Evolutionary conservation across 1,284 basidiomycete species (phyloP).

Genomic region (Mycena citricolor): DNA sequence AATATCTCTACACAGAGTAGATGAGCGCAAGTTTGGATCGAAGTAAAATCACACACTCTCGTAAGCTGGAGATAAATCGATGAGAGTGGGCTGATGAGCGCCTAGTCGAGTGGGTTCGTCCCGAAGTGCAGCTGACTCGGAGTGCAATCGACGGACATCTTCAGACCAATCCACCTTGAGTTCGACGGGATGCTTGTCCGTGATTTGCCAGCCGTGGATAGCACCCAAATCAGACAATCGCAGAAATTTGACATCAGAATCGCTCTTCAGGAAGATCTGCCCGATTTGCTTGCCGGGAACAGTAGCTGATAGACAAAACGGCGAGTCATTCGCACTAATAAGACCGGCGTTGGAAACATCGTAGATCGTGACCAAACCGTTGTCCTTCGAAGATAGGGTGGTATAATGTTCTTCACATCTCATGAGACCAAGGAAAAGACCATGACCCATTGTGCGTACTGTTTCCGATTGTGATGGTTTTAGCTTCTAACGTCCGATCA

Average conservation of each 20-base stretch:
- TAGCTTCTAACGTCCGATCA: conserved; percentile 53
- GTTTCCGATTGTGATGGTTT: conserved; percentile 37
- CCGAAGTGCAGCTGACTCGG: conserved; percentile 25
- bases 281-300: conserved; percentile 46
- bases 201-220: conserved; percentile 31
- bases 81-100: conserved; percentile 41
- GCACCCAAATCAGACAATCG: conserved; percentile 48
- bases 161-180: conserved; percentile 36
- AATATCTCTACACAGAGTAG: conserved; percentile 39
- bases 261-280: conserved; percentile 42
- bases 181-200: conserved; percentile 29
- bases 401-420: conserved; percentile 41
- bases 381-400: conserved; percentile 56
- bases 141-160: conserved; percentile 42
- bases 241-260: conserved; percentile 40
- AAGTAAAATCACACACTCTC: conserved; percentile 40
- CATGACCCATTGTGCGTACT: conserved; percentile 33
- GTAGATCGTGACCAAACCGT: conserved; percentile 59
- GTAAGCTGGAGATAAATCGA: conserved; percentile 52
- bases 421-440: conserved; percentile 17
- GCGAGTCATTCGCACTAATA: no score
- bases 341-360: conserved; percentile 44
- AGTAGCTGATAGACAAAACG: no score
- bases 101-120: no score
- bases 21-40: conserved; percentile 15